Evolutionary conservation across 768 basidiomycete genomes (phyloP), one percentile per base, ranked within the genome.

Genomic region (Termitomyces sp.): DNA sequence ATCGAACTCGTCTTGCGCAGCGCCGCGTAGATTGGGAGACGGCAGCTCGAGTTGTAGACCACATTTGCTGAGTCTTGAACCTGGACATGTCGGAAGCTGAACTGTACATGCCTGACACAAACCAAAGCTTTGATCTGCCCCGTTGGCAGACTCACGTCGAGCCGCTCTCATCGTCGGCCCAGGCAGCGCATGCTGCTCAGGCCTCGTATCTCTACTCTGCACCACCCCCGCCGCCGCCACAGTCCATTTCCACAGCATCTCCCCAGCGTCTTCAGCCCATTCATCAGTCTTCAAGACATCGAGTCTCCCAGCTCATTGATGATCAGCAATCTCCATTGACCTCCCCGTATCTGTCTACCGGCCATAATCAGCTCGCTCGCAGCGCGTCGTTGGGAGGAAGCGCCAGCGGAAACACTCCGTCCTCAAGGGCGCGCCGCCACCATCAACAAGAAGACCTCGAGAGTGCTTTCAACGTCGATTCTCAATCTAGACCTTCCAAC

Each of bases 81-180:
- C 67, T 66, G 71, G 71, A 67, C 73, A 88, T 89, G 86, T 87
- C 86, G 68, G 85, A 88, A 82, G 81, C 85, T 70, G 86, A 88
- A 77, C 80, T 86, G 60, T 88, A 86, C 82, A 88, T 89, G 79
- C 78, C 80, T 75, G 84, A 83, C 77, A 74, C 85, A 68, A 88
- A 89, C 85, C 88, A 91, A 78, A 84, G 83, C 76, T 92, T 89
- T 75, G 89, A 90, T 75, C 66, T 98, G 82, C 80, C 86, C 80
- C 66, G 82, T 83, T 84, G 82, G 88, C 86, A 74, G 78, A 63
- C 86, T 79, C 72, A 79, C 84, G 65, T 78, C 74, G 69, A 94
- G 84, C 62, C 79, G 81, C 59, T 78, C 71, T 62, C 74, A 67
- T 66, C 82, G 79, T 63, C 75, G 40, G 65, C 72, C 56, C 65